Percentiles rank a stretch among this genome's conserved stretches.
Evolutionary conservation across 345 rosid species (phyloP).

Genomic region (Populus pruinosa): DNA sequence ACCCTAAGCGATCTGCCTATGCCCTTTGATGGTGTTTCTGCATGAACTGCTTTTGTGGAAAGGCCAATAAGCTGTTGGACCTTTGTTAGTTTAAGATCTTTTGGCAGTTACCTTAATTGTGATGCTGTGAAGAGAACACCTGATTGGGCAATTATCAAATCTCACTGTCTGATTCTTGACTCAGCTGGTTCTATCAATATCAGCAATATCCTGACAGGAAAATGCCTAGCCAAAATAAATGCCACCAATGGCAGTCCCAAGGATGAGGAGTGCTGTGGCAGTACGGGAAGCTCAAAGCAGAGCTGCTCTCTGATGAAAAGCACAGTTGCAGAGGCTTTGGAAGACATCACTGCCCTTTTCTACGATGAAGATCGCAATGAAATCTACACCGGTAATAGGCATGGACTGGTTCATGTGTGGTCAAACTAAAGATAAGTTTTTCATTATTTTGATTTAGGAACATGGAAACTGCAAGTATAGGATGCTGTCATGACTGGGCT

Average conservation of each 20-base stretch:
- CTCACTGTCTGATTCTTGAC: constrained; percentile 14
- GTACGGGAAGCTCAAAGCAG: constrained; percentile 33
- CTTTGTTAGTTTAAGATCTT: background rate
- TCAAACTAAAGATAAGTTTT: constrained; percentile 41
- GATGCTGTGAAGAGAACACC: background rate
- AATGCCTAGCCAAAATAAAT: constrained; percentile 85
- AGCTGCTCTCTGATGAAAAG: constrained; percentile 36
- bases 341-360: constrained; percentile 89
- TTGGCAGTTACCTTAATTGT: constrained; percentile 2
- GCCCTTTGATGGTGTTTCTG: background rate
- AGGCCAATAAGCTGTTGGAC: background rate
- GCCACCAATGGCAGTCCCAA: constrained; percentile 53
- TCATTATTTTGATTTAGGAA: background rate
- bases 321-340: constrained; percentile 69
- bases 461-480: background rate
- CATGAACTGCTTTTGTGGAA: background rate
- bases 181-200: constrained; percentile 88
- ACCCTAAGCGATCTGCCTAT: background rate
- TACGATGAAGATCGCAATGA: constrained; percentile 93
- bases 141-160: background rate
- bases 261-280: constrained; percentile 42
- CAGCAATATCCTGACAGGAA: constrained; percentile 91
- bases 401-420: constrained; percentile 87
- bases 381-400: constrained; percentile 83
- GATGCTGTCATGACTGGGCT: background rate